phyloP scores from a whole-genome alignment of 148 eudicot species.

The Chenopodium berlandieri region DNA sequence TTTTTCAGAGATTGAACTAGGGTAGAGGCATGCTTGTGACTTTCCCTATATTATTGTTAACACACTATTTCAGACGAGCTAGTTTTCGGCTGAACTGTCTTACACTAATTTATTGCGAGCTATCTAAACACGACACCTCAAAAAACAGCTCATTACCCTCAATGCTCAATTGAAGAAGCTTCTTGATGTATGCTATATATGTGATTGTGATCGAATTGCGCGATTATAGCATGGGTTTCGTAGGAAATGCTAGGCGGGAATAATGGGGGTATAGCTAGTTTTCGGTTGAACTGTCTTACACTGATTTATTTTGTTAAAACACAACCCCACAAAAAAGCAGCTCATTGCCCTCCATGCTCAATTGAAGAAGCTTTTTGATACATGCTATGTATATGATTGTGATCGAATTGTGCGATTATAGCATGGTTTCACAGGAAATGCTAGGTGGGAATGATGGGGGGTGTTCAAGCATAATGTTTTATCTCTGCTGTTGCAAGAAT shows the following conservation, averaged over 20 bases:
- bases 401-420: no score
- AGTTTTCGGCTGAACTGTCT: not conserved
- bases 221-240: not conserved
- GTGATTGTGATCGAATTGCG: not conserved
- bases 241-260: not conserved
- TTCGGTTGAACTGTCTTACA: no score
- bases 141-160: not conserved
- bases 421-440: not conserved
- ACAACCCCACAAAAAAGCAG: no score
- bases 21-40: not conserved
- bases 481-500: no score
- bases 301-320: no score
- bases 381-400: no score
- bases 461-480: no score
- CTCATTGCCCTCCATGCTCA: no score
- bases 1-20: not conserved
- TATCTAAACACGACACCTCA: not conserved
- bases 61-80: not conserved
- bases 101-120: not conserved
- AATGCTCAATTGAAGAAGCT: not conserved
- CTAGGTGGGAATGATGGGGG: not conserved
- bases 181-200: not conserved
- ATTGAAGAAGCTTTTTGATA: no score
- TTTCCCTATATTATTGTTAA: not conserved
- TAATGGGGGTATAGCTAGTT: no score